A percentile compares a stretch with the other conserved stretches of the same genome.
These are phyloP conservation scores for Nicotiana knightiana DNA, from an alignment of 257 asterid species.

Conservation along the genomic window DNA sequence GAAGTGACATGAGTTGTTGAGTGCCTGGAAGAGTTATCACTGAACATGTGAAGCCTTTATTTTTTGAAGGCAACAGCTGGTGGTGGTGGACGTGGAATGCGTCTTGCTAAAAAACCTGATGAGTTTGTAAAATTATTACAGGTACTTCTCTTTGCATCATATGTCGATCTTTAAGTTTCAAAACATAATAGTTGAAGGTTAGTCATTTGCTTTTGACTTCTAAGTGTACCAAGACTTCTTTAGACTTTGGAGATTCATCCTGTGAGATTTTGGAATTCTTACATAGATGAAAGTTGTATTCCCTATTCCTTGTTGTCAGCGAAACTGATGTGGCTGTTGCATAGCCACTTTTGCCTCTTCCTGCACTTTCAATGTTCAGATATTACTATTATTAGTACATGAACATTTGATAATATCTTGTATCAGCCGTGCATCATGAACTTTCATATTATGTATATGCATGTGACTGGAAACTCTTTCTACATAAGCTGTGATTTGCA, in stretches of 20 bases:
- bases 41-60: constrained; percentile 13
- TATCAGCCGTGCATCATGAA: not conserved
- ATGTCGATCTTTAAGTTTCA: not conserved
- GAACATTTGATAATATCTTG: not conserved
- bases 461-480: not conserved
- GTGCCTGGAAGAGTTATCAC: not conserved
- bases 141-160: constrained; percentile 36
- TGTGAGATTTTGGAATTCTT: not conserved
- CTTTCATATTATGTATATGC: not conserved
- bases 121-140: constrained; percentile 96
- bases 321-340: not conserved
- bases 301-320: not conserved
- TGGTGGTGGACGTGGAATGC: constrained; percentile 99
- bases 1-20: not conserved
- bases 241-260: not conserved
- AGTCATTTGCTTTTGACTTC: not conserved
- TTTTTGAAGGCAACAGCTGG: constrained; percentile 93
- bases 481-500: not conserved
- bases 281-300: not conserved
- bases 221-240: not conserved
- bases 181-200: not conserved
- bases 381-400: not conserved
- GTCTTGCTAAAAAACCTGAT: constrained; percentile 86
- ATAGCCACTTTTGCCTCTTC: not conserved
- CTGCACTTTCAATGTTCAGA: not conserved